A percentile compares a stretch with the other conserved stretches of the same genome.
Evolutionary conservation across 805 yeast genomes (phyloP).

Genomic region (Novakomyces olei): DNA sequence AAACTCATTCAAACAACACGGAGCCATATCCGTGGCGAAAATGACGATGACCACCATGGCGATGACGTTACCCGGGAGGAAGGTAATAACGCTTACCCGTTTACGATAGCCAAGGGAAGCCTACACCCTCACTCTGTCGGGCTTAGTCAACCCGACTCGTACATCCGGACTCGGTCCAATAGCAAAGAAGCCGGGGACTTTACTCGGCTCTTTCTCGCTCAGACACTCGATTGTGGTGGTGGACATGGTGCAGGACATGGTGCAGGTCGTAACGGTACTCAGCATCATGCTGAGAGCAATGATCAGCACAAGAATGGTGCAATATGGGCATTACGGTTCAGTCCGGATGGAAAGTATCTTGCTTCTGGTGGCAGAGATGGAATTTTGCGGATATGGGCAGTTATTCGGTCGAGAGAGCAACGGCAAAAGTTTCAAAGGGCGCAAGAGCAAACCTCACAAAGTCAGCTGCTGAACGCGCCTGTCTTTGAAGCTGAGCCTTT

Average conservation of each 20-base stretch:
- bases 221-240: constrained; percentile 12
- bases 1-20: too few relatives aligned
- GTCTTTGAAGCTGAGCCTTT: constrained; percentile 52
- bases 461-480: constrained; percentile 32
- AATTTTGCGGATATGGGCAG: constrained; percentile 53
- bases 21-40: too few relatives aligned
- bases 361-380: constrained; percentile 73
- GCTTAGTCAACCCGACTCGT: constrained; percentile 12
- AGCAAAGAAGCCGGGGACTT: constrained; percentile 14
- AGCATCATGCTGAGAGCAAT: constrained; percentile 4
- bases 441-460: background rate
- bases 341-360: constrained; percentile 56
- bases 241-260: background rate
- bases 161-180: constrained; percentile 16
- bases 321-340: constrained; percentile 54
- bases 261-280: background rate
- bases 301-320: constrained; percentile 19
- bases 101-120: too few relatives aligned
- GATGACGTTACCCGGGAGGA: constrained; percentile 2
- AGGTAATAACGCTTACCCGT: constrained; percentile 2
- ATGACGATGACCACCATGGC: background rate
- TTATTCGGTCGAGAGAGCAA: constrained; percentile 48
- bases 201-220: constrained; percentile 16
- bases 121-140: background rate
- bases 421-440: constrained; percentile 20